Evolutionary conservation across 2,329 filamentous ascomycete species (phyloP), one percentile per base, ranked within the genome.

Genomic region (Fusarium anguioides): DNA sequence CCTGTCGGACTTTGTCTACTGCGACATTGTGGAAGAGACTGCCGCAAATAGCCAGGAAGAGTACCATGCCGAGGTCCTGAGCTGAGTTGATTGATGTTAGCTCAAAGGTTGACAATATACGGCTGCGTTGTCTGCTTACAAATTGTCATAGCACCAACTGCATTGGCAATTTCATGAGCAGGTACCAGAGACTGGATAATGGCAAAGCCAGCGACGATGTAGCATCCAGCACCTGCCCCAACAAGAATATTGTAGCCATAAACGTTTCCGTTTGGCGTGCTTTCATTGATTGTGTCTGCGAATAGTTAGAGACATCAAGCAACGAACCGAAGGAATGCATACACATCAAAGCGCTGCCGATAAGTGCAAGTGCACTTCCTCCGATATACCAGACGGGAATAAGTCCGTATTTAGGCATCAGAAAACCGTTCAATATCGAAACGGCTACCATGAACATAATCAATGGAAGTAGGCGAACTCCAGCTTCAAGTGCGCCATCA

Each of bases 51-150:
- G 48, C 39, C 0, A 57, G 37, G 11, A 54, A 54, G 0, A 57
- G 39, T 1, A 54, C 54, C 54, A 57, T 57, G 2, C 54, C 54
- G 6, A 57, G n/a, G 9, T 57, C 40, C 14, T 57, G 54, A 4
- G 31, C 54, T 57, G 8, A 3, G 10, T 14, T 29, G 15, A 0
- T 4, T 1, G 11, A 20, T 9, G 9, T 26, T 2, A 48, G 21
- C 31, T 17, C 5, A 10, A n/a, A 39, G 2, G 0, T 7, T 0
- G 4, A 20, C 3, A 4, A 3, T 5, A 14, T 18, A 11, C 10
- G 0, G 9, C 1, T 23, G 18, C 6, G 12, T 2, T 4, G 8
- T 3, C 18, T 8, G 39, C 31, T 44, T 29, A n/a, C 53, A 33
- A 8, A 57, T 54, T 0, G 48, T 54, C 53, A 57, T 57, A 0